A percentile compares a stretch with the other conserved stretches of the same genome.
phyloP scores from a whole-genome alignment of 2,329 filamentous ascomycete species.

The Diaporthe ampelina region DNA sequence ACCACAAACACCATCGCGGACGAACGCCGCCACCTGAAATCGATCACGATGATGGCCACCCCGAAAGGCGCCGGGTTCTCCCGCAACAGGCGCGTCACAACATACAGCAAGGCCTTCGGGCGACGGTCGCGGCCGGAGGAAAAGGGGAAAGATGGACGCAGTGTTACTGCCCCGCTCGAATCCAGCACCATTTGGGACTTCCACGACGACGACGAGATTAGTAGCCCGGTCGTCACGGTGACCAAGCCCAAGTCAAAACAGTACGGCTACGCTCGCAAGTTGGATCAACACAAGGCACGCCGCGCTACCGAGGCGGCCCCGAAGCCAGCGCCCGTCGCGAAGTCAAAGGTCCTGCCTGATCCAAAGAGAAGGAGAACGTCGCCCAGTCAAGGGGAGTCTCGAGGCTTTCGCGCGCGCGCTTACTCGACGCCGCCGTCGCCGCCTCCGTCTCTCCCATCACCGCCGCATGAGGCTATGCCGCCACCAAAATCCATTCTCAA shows the following conservation, averaged over 20 bases:
- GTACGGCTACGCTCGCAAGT: slow-evolving; percentile 36
- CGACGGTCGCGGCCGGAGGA: slow-evolving; percentile 42
- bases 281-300: slow-evolving; percentile 24
- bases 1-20: slow-evolving; percentile 4
- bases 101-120: slow-evolving; percentile 50
- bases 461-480: slow-evolving; percentile 38
- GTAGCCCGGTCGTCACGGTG: slow-evolving; percentile 38
- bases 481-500: slow-evolving; percentile 38
- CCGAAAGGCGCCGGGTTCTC: slow-evolving; percentile 44
- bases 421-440: slow-evolving; percentile 42
- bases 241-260: slow-evolving; percentile 38
- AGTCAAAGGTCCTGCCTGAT: slow-evolving; percentile 28
- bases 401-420: slow-evolving; percentile 33
- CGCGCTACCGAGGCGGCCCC: slow-evolving; percentile 7
- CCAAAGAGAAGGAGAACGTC: slow-evolving; percentile 38
- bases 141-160: slow-evolving; percentile 35
- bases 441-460: slow-evolving; percentile 40
- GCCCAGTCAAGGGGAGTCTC: slow-evolving; percentile 24
- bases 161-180: slow-evolving; percentile 39
- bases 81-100: slow-evolving; percentile 48
- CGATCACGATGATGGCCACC: slow-evolving; percentile 43
- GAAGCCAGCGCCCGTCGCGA: slow-evolving; percentile 21
- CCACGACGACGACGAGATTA: slow-evolving; percentile 41
- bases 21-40: slow-evolving; percentile 1
- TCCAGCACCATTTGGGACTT: slow-evolving; percentile 41